Conservation (phyloP, 2,329 filamentous ascomycete species). For the Aspergillus felis region DNA sequence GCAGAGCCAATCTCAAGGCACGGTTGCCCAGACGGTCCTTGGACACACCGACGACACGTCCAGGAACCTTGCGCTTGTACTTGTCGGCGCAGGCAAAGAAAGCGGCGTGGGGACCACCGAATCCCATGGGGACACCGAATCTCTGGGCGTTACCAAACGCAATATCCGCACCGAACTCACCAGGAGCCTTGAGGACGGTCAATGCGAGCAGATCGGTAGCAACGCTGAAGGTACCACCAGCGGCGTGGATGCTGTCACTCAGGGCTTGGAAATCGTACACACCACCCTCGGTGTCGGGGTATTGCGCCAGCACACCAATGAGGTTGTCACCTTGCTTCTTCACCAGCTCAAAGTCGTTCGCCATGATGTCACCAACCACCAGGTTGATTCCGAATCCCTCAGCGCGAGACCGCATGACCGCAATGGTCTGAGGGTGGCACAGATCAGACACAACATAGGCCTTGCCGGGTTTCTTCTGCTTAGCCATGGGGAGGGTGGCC, state of each 20-base stretch:
- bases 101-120: conserved; percentile 90
- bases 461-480: conserved; percentile 71
- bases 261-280: conserved; percentile 71
- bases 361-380: conserved; percentile 66
- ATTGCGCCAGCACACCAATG: conserved; percentile 89
- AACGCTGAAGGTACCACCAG: conserved; percentile 76
- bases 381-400: conserved; percentile 88
- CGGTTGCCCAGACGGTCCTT: conserved; percentile 81
- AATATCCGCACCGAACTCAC: conserved; percentile 92
- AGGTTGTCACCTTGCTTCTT: conserved; percentile 74
- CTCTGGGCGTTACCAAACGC: conserved; percentile 91
- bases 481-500: conserved; percentile 66
- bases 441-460: conserved; percentile 78
- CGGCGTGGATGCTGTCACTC: conserved; percentile 71
- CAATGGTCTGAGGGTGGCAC: conserved; percentile 80
- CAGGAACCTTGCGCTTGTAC: conserved; percentile 91
- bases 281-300: conserved; percentile 82
- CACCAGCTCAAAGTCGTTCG: conserved; percentile 61
- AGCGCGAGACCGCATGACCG: conserved; percentile 78
- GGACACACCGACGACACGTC: conserved; percentile 83
- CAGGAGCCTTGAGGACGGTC: conserved; percentile 81
- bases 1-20: conserved; percentile 78
- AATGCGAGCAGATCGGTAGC: conserved; percentile 86
- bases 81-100: conserved; percentile 92
- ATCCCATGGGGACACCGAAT: conserved; percentile 87